phyloP scores from a whole-genome alignment of 352 stramenopile genomes.

The Pythium utonaiense region DNA sequence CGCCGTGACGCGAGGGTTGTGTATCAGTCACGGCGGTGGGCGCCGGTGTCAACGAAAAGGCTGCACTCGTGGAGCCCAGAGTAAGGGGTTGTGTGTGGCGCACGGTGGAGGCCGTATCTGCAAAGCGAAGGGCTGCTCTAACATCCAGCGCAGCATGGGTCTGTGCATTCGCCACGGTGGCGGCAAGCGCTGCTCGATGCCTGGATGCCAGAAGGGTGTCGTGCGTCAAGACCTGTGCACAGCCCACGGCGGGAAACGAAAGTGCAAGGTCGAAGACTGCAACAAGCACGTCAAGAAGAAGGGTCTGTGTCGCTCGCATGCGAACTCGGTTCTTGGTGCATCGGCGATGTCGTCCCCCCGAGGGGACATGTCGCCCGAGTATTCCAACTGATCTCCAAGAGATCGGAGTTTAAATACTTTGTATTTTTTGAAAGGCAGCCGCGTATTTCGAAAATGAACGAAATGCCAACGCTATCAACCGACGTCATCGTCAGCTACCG shows the following conservation, averaged over 20 bases:
- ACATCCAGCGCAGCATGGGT: constrained; percentile 86
- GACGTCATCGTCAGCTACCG: background rate
- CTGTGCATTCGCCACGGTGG: constrained; percentile 61
- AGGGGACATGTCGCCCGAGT: constrained; percentile 14
- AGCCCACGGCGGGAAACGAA: constrained; percentile 82
- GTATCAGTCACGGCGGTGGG: constrained; percentile 77
- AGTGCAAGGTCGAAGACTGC: constrained; percentile 75
- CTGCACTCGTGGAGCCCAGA: constrained; percentile 77
- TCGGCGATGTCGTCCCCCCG: constrained; percentile 17
- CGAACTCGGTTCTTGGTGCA: constrained; percentile 47
- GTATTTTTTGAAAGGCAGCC: background rate
- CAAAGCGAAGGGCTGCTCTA: constrained; percentile 70
- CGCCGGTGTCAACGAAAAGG: constrained; percentile 79
- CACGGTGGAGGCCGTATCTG: constrained; percentile 82
- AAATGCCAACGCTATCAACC: background rate
- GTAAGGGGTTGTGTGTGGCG: constrained; percentile 79
- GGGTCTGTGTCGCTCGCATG: constrained; percentile 69
- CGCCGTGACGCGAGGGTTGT: constrained; percentile 75
- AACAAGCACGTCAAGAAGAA: constrained; percentile 88
- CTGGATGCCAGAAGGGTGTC: constrained; percentile 81
- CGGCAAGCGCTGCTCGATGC: constrained; percentile 54
- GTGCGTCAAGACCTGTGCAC: constrained; percentile 85
- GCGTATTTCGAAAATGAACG: background rate
- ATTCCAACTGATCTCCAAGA: constrained; percentile 9
- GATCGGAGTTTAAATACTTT: background rate